Evolutionary conservation across 495 filamentous ascomycete species (phyloP).

Genomic region (Penicillium coffeae): DNA sequence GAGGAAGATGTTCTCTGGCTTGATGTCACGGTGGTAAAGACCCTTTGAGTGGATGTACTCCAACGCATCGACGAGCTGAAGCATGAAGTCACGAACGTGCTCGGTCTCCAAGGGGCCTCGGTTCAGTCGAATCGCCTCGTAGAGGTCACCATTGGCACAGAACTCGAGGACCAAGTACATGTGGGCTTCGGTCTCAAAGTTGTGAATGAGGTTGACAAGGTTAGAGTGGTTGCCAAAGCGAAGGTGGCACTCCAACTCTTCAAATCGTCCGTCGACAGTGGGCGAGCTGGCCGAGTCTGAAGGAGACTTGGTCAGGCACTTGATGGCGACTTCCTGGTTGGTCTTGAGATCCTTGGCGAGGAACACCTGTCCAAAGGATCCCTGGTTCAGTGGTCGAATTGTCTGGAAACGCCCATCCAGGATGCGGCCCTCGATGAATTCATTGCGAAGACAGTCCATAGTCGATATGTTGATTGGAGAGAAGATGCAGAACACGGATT

Average conservation of each 20-base stretch:
- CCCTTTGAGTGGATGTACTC: constrained; percentile 87
- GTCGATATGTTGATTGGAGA: constrained; percentile 37
- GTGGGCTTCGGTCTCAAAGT: constrained; percentile 88
- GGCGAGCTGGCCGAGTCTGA: constrained; percentile 51
- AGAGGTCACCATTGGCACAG: constrained; percentile 93
- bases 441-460: constrained; percentile 79
- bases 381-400: constrained; percentile 92
- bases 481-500: constrained; percentile 17
- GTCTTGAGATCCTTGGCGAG: constrained; percentile 76
- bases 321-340: constrained; percentile 81
- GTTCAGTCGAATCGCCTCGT: constrained; percentile 88
- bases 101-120: constrained; percentile 90
- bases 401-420: constrained; percentile 86
- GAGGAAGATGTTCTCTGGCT: constrained; percentile 98
- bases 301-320: constrained; percentile 78
- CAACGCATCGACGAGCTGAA: constrained; percentile 85
- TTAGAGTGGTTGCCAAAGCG: constrained; percentile 78
- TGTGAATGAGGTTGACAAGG: constrained; percentile 87
- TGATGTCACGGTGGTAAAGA: constrained; percentile 97
- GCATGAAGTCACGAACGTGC: constrained; percentile 95
- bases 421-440: constrained; percentile 67
- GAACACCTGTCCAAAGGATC: constrained; percentile 98
- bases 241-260: constrained; percentile 80
- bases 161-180: constrained; percentile 92
- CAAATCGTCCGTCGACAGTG: constrained; percentile 75